Conservation (phyloP, 2,329 filamentous ascomycete genomes). For the Bipolaris zeicola region DNA sequence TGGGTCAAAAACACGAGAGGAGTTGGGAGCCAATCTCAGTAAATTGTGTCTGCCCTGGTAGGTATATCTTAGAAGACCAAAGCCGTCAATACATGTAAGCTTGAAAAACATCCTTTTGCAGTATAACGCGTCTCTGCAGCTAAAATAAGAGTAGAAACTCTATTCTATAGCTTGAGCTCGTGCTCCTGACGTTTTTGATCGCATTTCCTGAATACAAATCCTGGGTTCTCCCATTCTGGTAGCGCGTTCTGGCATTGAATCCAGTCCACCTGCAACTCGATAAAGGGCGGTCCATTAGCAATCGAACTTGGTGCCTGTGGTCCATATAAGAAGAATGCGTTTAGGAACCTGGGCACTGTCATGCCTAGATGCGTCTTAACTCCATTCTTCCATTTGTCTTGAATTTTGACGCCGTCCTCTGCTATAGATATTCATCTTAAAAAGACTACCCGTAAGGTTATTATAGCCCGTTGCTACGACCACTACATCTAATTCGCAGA, state of each 20-base stretch:
- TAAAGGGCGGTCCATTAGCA: slow-evolving; percentile 47
- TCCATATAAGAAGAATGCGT: slow-evolving; percentile 18
- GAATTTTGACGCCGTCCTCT: slow-evolving; percentile 19
- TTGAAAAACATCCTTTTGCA: no score
- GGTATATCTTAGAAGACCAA: no score
- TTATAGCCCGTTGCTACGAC: slow-evolving; percentile 46
- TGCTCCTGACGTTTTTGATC: no score
- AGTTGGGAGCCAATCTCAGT: no score
- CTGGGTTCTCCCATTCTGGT: not conserved
- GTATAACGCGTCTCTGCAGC: no score
- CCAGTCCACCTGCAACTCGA: slow-evolving; percentile 48
- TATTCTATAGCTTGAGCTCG: no score
- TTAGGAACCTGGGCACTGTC: slow-evolving; percentile 13
- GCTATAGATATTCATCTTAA: slow-evolving; percentile 27
- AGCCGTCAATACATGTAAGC: no score
- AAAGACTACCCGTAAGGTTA: slow-evolving; percentile 42
- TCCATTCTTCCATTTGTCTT: slow-evolving; percentile 16
- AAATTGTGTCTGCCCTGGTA: no score
- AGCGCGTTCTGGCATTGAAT: not conserved
- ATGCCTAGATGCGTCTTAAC: slow-evolving; percentile 16
- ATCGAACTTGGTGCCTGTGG: slow-evolving; percentile 29
- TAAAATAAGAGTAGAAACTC: no score
- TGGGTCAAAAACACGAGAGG: no score
- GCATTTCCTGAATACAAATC: not conserved
- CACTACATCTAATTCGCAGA: slow-evolving; percentile 45